Base-by-base conservation (phyloP, 768 basidiomycete genomes). In the Symmetrospora coprosmae region DNA sequence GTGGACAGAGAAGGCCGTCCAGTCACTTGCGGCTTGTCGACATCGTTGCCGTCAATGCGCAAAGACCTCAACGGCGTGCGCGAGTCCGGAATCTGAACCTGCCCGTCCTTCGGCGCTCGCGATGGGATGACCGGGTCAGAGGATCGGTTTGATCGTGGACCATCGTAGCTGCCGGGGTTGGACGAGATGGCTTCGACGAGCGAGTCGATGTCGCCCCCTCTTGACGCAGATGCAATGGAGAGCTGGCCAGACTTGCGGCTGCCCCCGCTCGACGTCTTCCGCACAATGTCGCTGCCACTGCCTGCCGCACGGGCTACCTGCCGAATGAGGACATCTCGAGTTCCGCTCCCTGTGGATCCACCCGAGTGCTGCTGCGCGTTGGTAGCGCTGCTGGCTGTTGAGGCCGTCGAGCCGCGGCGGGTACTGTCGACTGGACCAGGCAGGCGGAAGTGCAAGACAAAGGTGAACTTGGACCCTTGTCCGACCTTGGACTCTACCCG, bases 401-500 rank as follows among this genome's bases (percentile, higher is more conserved):
- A 8, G 9, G 28, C 27, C 33, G 19, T 17, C 19, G 19, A 34
- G 41, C 19, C 8, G 23, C 5, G 30, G 51, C 8, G 37, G 17
- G 1, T 14, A n/a, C n/a, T n/a, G n/a, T n/a, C 23, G 40, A 21
- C 33, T 9, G 49, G 46, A 0, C 51, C 34, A 14, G 28, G 71
- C 2, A 82, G 68, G 1, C 78, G 72, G 63, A 87, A 78, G 6
- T 84, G 82, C 38, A 85, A 78, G 6, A 84, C 72, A 72, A 83
- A 82, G 1, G 82, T 84, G 73, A 87, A 87, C 3, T 77, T 76
- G 33, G 82, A 83, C 8, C 86, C 86, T 66, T 78, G 71, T 43
- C 75, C 76, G n/a, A 80, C 74, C 50, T 79, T 77, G 0, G 84
- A 86, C 60, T 86, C 83, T 2, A 86, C 85, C 5, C 83, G 80